Conservation (phyloP, 2,329 filamentous ascomycete species). For the Epichloe scottii region DNA sequence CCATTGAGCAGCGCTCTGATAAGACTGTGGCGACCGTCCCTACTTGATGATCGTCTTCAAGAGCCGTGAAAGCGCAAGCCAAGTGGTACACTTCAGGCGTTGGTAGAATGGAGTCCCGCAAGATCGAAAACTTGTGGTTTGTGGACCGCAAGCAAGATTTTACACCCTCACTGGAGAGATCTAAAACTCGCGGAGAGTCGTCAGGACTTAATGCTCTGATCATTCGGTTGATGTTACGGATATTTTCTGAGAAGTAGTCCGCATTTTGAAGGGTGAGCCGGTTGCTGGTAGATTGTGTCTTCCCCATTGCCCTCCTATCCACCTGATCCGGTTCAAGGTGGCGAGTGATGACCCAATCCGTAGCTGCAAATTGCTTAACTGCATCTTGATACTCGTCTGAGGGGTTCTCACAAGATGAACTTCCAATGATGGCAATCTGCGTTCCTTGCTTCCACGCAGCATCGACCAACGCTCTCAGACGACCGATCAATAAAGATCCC, state of each 20-base stretch:
- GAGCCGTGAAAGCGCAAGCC: constrained; percentile 19
- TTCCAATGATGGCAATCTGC: constrained; percentile 68
- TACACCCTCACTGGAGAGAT: constrained; percentile 14
- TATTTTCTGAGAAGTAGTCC: constrained; percentile 33
- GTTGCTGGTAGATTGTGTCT: background rate
- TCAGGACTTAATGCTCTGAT: constrained; percentile 24
- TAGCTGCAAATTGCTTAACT: constrained; percentile 25
- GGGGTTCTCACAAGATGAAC: constrained; percentile 45
- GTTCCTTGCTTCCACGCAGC: constrained; percentile 58
- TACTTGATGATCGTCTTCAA: constrained; percentile 10
- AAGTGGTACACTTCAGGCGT: constrained; percentile 27
- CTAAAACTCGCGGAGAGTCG: background rate
- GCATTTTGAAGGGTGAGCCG: constrained; percentile 18
- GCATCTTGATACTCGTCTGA: constrained; percentile 29
- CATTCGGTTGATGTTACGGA: constrained; percentile 35
- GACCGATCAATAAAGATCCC: constrained; percentile 55
- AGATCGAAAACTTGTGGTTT: constrained; percentile 15
- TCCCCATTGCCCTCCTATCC: constrained; percentile 7
- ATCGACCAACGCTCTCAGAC: constrained; percentile 60
- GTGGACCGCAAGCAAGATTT: constrained; percentile 16
- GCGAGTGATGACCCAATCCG: constrained; percentile 28
- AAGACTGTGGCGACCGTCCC: constrained; percentile 15
- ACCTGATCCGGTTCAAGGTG: constrained; percentile 20
- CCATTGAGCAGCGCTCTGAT: constrained; percentile 20
- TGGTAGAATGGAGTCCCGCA: constrained; percentile 24